Conservation (phyloP, 441 rosid genomes). For the Eruca vesicaria region DNA sequence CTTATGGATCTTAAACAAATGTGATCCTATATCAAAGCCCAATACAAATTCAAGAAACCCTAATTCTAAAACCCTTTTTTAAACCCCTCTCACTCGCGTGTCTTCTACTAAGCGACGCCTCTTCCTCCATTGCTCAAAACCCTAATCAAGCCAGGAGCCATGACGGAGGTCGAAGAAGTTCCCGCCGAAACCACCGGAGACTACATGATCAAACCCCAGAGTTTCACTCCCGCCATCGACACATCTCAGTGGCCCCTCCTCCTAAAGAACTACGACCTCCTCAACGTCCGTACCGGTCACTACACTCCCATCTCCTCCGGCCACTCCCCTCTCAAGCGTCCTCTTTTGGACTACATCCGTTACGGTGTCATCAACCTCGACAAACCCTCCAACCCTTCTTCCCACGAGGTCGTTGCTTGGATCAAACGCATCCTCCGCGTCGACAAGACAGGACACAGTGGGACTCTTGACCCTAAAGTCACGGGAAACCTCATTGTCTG, state of each 20-base stretch:
- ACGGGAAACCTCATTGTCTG: constrained; percentile 92
- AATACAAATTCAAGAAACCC: background rate
- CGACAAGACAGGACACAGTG: constrained; percentile 79
- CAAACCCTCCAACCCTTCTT: background rate
- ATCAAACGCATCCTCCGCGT: background rate
- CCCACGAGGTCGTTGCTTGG: background rate
- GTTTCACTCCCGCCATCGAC: constrained; percentile 69
- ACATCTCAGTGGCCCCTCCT: constrained; percentile 93
- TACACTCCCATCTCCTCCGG: constrained; percentile 84
- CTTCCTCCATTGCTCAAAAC: background rate
- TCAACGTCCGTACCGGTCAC: constrained; percentile 94
- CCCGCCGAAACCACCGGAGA: constrained; percentile 32
- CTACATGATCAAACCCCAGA: constrained; percentile 82
- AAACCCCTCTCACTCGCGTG: background rate
- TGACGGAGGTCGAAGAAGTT: constrained; percentile 70
- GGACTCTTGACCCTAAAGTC: constrained; percentile 90
- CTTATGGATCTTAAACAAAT: background rate
- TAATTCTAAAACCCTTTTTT: background rate
- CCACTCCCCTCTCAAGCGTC: constrained; percentile 84
- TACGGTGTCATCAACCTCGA: background rate
- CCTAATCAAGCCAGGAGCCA: constrained; percentile 27
- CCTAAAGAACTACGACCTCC: constrained; percentile 83
- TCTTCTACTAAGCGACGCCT: background rate
- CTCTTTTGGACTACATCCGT: constrained; percentile 31
- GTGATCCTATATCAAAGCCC: background rate